These are phyloP conservation scores for Lyophyllum shimeji DNA, from an alignment of 768 basidiomycete species.

Conservation along the genomic window DNA sequence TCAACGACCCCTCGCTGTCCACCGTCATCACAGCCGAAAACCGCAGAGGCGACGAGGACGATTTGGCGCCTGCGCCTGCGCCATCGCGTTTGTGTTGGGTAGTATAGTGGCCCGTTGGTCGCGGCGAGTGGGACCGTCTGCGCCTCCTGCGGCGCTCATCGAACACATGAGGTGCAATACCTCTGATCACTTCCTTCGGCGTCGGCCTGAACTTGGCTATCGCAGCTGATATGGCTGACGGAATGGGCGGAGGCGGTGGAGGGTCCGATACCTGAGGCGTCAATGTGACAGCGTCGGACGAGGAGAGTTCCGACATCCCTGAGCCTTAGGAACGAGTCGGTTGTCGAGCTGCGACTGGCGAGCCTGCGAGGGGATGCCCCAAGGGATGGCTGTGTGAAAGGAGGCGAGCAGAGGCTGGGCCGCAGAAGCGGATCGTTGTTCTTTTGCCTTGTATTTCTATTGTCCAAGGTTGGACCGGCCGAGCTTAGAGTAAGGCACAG, in stretches of 20 bases:
- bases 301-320: slow-evolving; percentile 4
- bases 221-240: slow-evolving; percentile 22
- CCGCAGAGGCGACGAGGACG: slow-evolving; percentile 33
- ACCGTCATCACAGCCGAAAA: slow-evolving; percentile 31
- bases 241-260: slow-evolving; percentile 1
- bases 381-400: slow-evolving; percentile 4
- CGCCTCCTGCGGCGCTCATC: slow-evolving; percentile 36
- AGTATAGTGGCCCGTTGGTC: slow-evolving; percentile 4
- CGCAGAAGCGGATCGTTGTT: slow-evolving; percentile 9
- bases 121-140: slow-evolving; percentile 20
- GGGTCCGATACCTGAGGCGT: background rate
- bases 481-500: slow-evolving; percentile 9
- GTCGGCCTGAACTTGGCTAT: slow-evolving; percentile 42
- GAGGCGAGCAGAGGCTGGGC: background rate
- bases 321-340: background rate
- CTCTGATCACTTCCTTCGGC: slow-evolving; percentile 40
- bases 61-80: slow-evolving; percentile 25
- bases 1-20: slow-evolving; percentile 33
- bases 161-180: slow-evolving; percentile 46
- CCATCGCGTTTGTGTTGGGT: slow-evolving; percentile 12
- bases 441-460: slow-evolving; percentile 11
- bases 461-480: slow-evolving; percentile 1
- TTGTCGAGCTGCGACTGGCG: too few species aligned
- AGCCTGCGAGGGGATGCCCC: background rate
- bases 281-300: background rate